These are phyloP conservation scores for Pseudohalonectria lignicola DNA, from an alignment of 2,329 filamentous ascomycete genomes.

Conservation along the genomic window DNA sequence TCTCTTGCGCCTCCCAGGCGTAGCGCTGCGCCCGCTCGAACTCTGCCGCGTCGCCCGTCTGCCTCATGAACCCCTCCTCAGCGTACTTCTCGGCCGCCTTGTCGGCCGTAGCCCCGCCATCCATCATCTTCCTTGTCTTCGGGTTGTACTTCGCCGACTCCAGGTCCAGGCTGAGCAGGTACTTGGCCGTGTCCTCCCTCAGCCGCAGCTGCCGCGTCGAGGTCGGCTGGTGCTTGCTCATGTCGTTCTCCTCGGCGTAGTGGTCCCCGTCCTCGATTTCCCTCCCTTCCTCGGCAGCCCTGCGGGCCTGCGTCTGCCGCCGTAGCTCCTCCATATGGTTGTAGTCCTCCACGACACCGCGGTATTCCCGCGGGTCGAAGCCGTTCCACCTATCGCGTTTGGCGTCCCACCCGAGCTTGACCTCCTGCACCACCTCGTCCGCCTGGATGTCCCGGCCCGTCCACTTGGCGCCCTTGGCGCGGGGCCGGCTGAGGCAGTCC, in stretches of 20 bases:
- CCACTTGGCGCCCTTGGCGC: conserved; percentile 84
- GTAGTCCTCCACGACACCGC: conserved; percentile 78
- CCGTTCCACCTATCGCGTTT: conserved; percentile 98
- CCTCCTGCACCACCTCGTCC: conserved; percentile 77
- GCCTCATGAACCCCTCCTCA: conserved; percentile 84
- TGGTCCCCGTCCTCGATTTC: conserved; percentile 52
- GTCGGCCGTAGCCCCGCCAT: conserved; percentile 70
- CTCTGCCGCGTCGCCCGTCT: conserved; percentile 82
- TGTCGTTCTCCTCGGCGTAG: conserved; percentile 92
- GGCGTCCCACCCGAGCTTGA: conserved; percentile 88
- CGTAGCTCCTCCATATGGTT: conserved; percentile 71
- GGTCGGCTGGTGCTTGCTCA: conserved; percentile 87
- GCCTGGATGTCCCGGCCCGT: conserved; percentile 89
- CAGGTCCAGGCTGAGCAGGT: conserved; percentile 85
- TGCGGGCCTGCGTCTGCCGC: conserved; percentile 35
- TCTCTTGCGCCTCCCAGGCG: conserved; percentile 92
- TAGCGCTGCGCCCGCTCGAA: conserved; percentile 85
- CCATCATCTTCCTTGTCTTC: conserved; percentile 85
- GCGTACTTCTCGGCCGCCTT: conserved; percentile 74
- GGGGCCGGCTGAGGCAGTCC: conserved; percentile 80
- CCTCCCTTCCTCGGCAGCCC: conserved; percentile 36
- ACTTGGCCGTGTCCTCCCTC: conserved; percentile 94
- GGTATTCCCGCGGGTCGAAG: conserved; percentile 85
- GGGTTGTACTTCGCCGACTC: conserved; percentile 98
- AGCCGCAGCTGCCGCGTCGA: conserved; percentile 84